phyloP scores from a whole-genome alignment of 2,329 filamentous ascomycete species.

The Colletotrichum sp. region DNA sequence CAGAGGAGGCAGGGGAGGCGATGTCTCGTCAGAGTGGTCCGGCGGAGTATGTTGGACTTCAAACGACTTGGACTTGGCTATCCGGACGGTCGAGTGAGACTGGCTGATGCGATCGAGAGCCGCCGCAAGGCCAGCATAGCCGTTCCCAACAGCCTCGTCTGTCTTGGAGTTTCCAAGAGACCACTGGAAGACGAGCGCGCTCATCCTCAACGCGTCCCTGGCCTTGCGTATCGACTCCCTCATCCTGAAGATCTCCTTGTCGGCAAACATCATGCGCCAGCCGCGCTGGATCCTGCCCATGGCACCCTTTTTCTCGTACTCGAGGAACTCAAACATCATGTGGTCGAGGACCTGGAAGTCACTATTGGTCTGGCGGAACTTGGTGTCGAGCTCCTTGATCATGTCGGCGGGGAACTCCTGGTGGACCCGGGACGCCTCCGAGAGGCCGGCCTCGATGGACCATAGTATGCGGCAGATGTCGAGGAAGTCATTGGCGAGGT shows the following conservation, averaged over 20 bases:
- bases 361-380: slow-evolving; percentile 63
- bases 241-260: slow-evolving; percentile 67
- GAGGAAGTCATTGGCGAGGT: slow-evolving; percentile 69
- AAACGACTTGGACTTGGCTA: slow-evolving; percentile 33
- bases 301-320: slow-evolving; percentile 65
- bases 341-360: slow-evolving; percentile 70
- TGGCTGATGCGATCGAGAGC: slow-evolving; percentile 60
- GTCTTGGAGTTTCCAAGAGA: slow-evolving; percentile 63
- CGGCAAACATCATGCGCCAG: slow-evolving; percentile 67
- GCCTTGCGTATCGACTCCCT: slow-evolving; percentile 60
- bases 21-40: not conserved
- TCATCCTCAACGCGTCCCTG: slow-evolving; percentile 67
- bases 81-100: slow-evolving; percentile 27
- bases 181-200: slow-evolving; percentile 70
- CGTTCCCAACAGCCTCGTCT: slow-evolving; percentile 67
- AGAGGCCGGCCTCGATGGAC: slow-evolving; percentile 70
- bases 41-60: slow-evolving; percentile 21
- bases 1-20: slow-evolving; percentile 2
- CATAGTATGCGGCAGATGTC: slow-evolving; percentile 71
- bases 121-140: slow-evolving; percentile 70
- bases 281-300: slow-evolving; percentile 65
- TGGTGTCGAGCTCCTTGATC: slow-evolving; percentile 66
- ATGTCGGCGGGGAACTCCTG: slow-evolving; percentile 65
- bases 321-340: slow-evolving; percentile 65
- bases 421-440: slow-evolving; percentile 53